Conservation (phyloP, 2,329 filamentous ascomycete genomes). For the Endothia cerciana region DNA sequence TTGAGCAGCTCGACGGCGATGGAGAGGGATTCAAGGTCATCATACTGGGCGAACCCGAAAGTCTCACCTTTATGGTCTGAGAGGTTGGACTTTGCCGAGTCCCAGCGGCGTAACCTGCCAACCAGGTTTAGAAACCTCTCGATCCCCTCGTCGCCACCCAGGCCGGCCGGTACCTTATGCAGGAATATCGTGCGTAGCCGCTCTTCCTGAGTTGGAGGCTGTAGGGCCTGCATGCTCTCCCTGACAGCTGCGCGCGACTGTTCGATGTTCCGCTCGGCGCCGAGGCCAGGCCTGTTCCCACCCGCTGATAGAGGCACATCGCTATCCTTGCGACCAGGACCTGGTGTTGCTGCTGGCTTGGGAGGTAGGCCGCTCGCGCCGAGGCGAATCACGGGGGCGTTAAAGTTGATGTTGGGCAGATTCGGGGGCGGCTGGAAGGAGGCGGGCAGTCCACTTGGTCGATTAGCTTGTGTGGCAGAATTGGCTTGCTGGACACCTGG, state of each 20-base stretch:
- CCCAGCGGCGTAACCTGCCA: conserved; percentile 83
- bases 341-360: conserved; percentile 56
- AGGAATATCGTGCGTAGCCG: conserved; percentile 90
- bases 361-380: conserved; percentile 68
- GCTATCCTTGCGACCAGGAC: conserved; percentile 50
- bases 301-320: conserved; percentile 45
- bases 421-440: conserved; percentile 89
- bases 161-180: conserved; percentile 79
- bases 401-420: conserved; percentile 98
- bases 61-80: conserved; percentile 77
- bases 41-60: conserved; percentile 96
- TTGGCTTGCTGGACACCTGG: conserved; percentile 78
- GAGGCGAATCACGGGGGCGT: conserved; percentile 91
- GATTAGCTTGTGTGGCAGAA: conserved; percentile 70
- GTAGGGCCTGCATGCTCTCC: conserved; percentile 71
- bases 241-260: conserved; percentile 68
- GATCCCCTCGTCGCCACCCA: conserved; percentile 76
- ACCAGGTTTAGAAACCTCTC: conserved; percentile 78
- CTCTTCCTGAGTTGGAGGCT: conserved; percentile 87
- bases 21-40: conserved; percentile 85
- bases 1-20: conserved; percentile 83
- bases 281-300: conserved; percentile 52
- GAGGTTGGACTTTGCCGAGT: conserved; percentile 64
- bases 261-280: conserved; percentile 68
- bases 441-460: conserved; percentile 77